A percentile compares a stretch with the other conserved stretches of the same genome.
These are phyloP conservation scores for Conticribra guillardii DNA, from an alignment of 108 stramenopile species.

Conservation along the genomic window DNA sequence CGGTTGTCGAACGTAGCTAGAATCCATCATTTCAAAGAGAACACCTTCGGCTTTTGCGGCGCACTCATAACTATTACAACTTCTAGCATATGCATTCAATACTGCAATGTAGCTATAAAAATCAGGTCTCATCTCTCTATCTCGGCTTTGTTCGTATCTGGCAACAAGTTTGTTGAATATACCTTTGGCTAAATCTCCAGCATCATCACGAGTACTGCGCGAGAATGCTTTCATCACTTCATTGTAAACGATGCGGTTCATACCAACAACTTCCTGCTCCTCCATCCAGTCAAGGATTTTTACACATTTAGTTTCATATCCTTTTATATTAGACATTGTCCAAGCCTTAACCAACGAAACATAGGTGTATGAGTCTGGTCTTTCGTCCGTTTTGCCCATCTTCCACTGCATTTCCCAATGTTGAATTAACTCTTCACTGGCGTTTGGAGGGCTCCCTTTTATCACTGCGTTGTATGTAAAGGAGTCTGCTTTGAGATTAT, in stretches of 20 bases:
- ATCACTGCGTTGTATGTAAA: constrained; percentile 6
- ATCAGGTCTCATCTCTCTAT: background rate
- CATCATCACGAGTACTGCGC: background rate
- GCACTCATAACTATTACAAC: background rate
- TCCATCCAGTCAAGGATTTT: constrained; percentile 1
- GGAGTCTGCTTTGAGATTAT: background rate
- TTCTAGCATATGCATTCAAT: constrained; percentile 10
- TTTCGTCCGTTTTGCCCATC: background rate
- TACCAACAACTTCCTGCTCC: constrained; percentile 4
- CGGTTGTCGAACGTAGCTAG: constrained; percentile 1
- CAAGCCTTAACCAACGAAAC: background rate
- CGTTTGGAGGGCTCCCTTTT: background rate
- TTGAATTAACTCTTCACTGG: background rate
- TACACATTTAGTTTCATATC: constrained; percentile 1
- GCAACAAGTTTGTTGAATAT: background rate
- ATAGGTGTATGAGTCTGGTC: constrained; percentile 2
- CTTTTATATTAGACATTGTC: background rate
- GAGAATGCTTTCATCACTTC: constrained; percentile 3
- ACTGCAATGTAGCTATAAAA: background rate
- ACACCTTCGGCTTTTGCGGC: constrained; percentile 12
- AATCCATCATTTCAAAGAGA: constrained; percentile 16
- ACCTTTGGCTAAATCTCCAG: background rate
- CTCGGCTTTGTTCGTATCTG: background rate
- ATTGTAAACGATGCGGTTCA: constrained; percentile 8
- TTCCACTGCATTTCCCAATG: constrained; percentile 2